A percentile compares a stretch with the other conserved stretches of the same genome.
Conservation (phyloP, 2,329 filamentous ascomycete species). For the Piedraia hortae region DNA sequence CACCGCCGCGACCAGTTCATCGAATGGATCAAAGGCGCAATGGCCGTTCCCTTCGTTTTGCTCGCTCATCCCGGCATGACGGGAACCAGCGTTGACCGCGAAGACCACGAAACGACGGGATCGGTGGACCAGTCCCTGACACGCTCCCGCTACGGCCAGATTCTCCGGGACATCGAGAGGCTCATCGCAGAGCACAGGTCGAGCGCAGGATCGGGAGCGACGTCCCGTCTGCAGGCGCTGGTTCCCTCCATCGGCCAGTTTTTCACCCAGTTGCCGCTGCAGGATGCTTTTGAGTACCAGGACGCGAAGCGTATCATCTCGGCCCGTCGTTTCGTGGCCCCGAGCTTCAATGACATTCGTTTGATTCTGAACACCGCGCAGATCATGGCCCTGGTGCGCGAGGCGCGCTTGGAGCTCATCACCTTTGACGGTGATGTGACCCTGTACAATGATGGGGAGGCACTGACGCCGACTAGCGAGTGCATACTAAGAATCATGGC, state of each 20-base stretch:
- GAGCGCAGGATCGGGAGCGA: slow-evolving; percentile 12
- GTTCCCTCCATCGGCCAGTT: slow-evolving; percentile 82
- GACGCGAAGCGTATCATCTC: slow-evolving; percentile 69
- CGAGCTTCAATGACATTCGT: slow-evolving; percentile 89
- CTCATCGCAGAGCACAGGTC: slow-evolving; percentile 57
- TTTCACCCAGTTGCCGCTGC: slow-evolving; percentile 66
- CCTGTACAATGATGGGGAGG: slow-evolving; percentile 59
- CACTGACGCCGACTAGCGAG: slow-evolving; percentile 45
- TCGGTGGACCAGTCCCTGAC: slow-evolving; percentile 36
- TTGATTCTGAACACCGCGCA: slow-evolving; percentile 87
- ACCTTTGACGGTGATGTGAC: slow-evolving; percentile 98
- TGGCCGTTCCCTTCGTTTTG: slow-evolving; percentile 87
- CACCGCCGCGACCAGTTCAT: slow-evolving; percentile 67
- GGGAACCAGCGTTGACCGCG: slow-evolving; percentile 62
- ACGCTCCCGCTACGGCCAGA: slow-evolving; percentile 74
- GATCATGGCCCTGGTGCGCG: slow-evolving; percentile 60
- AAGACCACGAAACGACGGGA: slow-evolving; percentile 32
- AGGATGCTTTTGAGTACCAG: slow-evolving; percentile 77
- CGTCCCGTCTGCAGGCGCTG: slow-evolving; percentile 72
- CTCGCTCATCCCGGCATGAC: slow-evolving; percentile 88
- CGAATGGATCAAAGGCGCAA: slow-evolving; percentile 60
- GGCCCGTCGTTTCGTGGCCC: slow-evolving; percentile 71
- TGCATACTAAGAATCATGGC: slow-evolving; percentile 42
- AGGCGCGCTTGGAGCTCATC: slow-evolving; percentile 49
- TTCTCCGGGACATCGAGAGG: slow-evolving; percentile 74